These are phyloP conservation scores for Saccharomycopsis schoenii DNA, from an alignment of 805 yeast species.

Conservation along the genomic window DNA sequence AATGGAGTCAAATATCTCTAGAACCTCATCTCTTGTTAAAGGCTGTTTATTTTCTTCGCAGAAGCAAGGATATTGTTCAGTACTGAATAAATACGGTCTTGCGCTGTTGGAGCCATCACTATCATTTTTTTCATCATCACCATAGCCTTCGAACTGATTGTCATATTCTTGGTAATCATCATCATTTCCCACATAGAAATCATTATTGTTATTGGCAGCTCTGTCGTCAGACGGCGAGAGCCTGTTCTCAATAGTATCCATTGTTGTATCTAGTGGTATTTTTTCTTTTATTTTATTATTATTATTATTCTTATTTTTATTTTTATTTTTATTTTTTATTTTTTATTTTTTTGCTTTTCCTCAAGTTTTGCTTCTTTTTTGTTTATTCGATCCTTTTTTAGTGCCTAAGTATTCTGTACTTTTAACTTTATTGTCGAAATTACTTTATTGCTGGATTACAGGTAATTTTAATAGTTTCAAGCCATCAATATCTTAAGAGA, in stretches of 20 bases:
- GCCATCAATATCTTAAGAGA: not conserved
- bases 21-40: conserved; percentile 56
- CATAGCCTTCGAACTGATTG: not conserved
- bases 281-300: not conserved
- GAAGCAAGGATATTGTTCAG: conserved; percentile 8
- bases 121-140: not conserved
- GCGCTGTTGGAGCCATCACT: conserved; percentile 25
- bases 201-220: not conserved
- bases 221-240: not conserved
- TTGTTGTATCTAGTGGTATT: not conserved
- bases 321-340: not conserved
- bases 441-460: too few species aligned
- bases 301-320: not conserved
- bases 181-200: not conserved
- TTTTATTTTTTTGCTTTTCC: not conserved
- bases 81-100: conserved; percentile 4
- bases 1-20: conserved; percentile 46
- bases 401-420: too few species aligned
- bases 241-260: not conserved
- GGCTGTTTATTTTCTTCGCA: conserved; percentile 31
- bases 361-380: too few species aligned
- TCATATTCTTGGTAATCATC: not conserved
- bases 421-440: too few species aligned
- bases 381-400: too few species aligned
- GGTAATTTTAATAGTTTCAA: too few species aligned